A percentile compares a stretch with the other conserved stretches of the same genome.
Conservation (phyloP, 106 monocot genomes). For the Dioscorea dumetorum region DNA sequence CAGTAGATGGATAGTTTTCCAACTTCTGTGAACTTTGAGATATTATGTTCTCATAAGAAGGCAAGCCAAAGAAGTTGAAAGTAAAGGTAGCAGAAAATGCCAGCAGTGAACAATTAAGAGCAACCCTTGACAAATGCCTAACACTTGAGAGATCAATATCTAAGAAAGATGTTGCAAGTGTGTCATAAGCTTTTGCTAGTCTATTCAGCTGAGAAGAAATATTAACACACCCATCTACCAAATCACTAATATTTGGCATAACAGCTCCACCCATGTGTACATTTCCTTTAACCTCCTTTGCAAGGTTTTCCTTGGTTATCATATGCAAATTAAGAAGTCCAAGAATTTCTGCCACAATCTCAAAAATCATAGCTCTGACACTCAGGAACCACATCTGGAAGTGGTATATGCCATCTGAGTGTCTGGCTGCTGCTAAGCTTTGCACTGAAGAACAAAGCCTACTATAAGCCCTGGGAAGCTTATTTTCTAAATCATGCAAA, state of each 20-base stretch:
- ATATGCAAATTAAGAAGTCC: constrained; percentile 22
- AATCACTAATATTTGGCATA: constrained; percentile 7
- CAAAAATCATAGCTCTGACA: constrained; percentile 59
- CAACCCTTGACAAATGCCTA: constrained; percentile 42
- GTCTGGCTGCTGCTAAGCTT: constrained; percentile 27
- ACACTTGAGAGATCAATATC: constrained; percentile 58
- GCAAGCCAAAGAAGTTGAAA: constrained; percentile 18
- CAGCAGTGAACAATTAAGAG: constrained; percentile 69
- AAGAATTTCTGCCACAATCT: constrained; percentile 39
- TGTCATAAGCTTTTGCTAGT: constrained; percentile 73
- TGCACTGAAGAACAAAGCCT: constrained; percentile 55
- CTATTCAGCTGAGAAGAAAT: constrained; percentile 32
- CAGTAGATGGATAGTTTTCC: constrained; percentile 3
- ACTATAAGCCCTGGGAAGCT: constrained; percentile 35
- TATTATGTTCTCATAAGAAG: constrained; percentile 6
- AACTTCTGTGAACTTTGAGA: constrained; percentile 1
- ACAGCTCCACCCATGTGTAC: not conserved
- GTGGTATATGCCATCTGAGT: constrained; percentile 23
- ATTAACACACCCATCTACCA: constrained; percentile 17
- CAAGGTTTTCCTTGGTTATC: constrained; percentile 4
- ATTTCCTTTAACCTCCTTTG: not conserved
- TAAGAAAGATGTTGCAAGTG: constrained; percentile 68
- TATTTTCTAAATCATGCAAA: constrained; percentile 26
- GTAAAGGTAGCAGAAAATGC: constrained; percentile 65
- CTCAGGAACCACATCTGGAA: constrained; percentile 84